Percentiles rank a stretch among this genome's conserved stretches.
Conservation (phyloP, 352 stramenopile genomes). For the Phytophthora nicotianae region DNA sequence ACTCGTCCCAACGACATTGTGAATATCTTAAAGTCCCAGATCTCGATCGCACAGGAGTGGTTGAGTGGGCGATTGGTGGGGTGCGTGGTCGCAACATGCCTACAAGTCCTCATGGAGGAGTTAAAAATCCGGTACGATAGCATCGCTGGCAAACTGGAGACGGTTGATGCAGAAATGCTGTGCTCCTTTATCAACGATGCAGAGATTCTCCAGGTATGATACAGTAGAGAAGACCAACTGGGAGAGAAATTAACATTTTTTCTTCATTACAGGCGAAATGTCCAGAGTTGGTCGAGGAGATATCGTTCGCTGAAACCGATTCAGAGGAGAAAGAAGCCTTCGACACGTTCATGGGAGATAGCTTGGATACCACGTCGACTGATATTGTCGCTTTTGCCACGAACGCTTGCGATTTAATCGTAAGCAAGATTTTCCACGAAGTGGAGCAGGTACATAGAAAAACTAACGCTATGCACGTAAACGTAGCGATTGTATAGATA, state of each 20-base stretch:
- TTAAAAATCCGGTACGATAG: constrained; percentile 73
- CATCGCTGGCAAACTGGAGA: constrained; percentile 48
- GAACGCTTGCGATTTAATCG: constrained; percentile 64
- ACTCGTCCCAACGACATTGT: constrained; percentile 87
- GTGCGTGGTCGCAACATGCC: constrained; percentile 70
- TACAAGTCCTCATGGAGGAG: constrained; percentile 76
- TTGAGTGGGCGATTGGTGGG: constrained; percentile 68
- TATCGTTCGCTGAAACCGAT: constrained; percentile 78
- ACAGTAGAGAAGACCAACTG: not conserved
- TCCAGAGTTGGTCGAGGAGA: constrained; percentile 80
- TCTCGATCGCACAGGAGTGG: constrained; percentile 86
- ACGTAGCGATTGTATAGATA: not conserved
- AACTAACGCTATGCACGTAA: too few relatives aligned
- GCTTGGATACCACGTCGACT: constrained; percentile 73
- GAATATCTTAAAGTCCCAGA: constrained; percentile 88
- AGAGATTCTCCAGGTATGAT: constrained; percentile 71
- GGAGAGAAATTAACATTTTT: constrained; percentile 3
- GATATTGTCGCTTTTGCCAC: constrained; percentile 82
- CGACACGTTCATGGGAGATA: constrained; percentile 76
- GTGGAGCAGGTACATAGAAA: constrained; percentile 58
- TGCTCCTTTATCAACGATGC: constrained; percentile 89
- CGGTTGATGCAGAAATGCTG: constrained; percentile 72
- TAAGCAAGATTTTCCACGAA: constrained; percentile 82
- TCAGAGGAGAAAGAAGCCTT: constrained; percentile 80
- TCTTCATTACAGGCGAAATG: constrained; percentile 64